Base-by-base conservation (phyloP, 2,329 filamentous ascomycete species). In the Metarhizium album region DNA sequence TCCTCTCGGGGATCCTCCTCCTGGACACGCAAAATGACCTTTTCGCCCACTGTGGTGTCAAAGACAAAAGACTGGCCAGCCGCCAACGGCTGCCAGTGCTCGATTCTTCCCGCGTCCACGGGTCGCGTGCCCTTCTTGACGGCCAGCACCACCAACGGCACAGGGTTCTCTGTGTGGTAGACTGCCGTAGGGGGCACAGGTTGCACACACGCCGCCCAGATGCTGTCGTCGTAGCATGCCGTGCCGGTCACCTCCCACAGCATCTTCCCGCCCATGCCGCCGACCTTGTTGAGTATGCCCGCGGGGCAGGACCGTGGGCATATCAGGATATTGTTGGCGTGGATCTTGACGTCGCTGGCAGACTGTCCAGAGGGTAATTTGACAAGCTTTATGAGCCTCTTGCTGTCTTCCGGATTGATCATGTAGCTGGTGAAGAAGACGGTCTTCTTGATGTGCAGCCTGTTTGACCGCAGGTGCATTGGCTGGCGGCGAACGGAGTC, bases 361-460 rank as follows among this genome's bases (percentile, higher is more conserved):
- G 81, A 74, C 49, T 82, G 70, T 52, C 78, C 76, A 3, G 72
- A 62, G 3, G 84, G 84, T 20, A 88, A 71, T 48, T 81, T 68
- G 29, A 83, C 81, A n/a, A 95, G 75, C 5, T 78, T 76, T 51
- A 87, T 78, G 37, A 97, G 74, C 50, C 79, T 81, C 61, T 86
- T 79, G 2, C 84, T 84, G 64, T 93, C 87, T 24, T 79, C 73
- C 46, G 81, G 74, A 40, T 75, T 75, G 57, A 98, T 84, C 67
- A 95, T 80, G 68, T 98, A 97, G 47, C 88, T 89, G 1, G 93
- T 96, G 69, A 91, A 96, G 67, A 90, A 89, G 47, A 95, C 84
- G 1, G 83, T 88, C 64, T 90, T 90, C 66, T 87, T 89, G 64
- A 98, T 88, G 58, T 80, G 76, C 53, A 93, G 74, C 45, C 69